phyloP scores from a whole-genome alignment of 2,329 filamentous ascomycete species.

The Sporothrix schenckii region DNA sequence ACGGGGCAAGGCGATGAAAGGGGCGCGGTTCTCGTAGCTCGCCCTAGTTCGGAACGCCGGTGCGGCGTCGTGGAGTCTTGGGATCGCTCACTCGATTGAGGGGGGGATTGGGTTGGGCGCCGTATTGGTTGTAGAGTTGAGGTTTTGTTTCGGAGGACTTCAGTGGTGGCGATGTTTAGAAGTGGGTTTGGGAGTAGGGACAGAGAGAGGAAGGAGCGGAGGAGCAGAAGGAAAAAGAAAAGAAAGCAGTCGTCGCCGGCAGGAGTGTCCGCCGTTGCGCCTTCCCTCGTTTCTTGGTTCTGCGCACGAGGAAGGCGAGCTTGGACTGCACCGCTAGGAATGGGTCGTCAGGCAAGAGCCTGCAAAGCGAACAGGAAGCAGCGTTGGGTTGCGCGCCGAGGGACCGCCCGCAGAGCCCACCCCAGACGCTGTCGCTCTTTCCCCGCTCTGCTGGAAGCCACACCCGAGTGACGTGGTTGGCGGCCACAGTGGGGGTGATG shows the following conservation, averaged over 20 bases:
- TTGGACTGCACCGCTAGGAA: conserved; percentile 26
- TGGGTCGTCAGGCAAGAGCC: conserved; percentile 30
- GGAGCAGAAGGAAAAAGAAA: neutral
- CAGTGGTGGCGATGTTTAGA: conserved; percentile 7
- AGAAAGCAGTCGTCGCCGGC: conserved; percentile 4
- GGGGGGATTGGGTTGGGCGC: conserved; percentile 18
- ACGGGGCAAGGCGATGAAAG: conserved; percentile 6
- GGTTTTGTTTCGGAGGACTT: neutral
- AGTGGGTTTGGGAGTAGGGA: neutral
- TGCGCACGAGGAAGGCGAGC: conserved; percentile 13
- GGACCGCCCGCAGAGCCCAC: neutral
- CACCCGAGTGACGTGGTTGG: conserved; percentile 29
- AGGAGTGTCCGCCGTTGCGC: conserved; percentile 7
- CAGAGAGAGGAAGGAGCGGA: neutral
- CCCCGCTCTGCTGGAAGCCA: conserved; percentile 24
- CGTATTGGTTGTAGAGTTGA: neutral
- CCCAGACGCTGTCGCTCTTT: neutral
- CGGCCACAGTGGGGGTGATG: neutral
- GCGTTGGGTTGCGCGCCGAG: conserved; percentile 13
- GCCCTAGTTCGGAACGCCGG: conserved; percentile 26
- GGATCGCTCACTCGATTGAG: conserved; percentile 12
- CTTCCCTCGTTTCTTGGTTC: conserved; percentile 16
- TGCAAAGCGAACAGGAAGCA: conserved; percentile 7
- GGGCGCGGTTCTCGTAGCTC: conserved; percentile 11
- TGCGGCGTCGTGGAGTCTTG: conserved; percentile 1